Evolutionary conservation across 2,329 filamentous ascomycete species (phyloP), one percentile per base, ranked within the genome.

Genomic region (Fusarium setosum): DNA sequence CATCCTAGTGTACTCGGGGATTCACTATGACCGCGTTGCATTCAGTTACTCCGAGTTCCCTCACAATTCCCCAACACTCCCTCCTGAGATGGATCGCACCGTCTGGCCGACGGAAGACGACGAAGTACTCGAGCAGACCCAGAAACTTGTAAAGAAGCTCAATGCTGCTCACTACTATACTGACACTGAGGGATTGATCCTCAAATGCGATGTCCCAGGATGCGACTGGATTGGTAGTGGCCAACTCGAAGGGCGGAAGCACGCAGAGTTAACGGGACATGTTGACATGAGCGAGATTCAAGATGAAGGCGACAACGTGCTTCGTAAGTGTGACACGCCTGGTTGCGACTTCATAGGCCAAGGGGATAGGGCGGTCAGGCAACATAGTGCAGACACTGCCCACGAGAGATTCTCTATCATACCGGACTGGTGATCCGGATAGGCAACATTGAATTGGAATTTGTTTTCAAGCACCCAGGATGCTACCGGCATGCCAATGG

Each of bases 11-110:
- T 97, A 97, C 78, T 95, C 92, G 0, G 94, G 94, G 4, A 96
- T 97, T 49, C 94, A 97, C 76, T 97, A 97, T 79, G 95, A 97
- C 77, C 90, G 92, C 7, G 90, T 97, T 60, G 93, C 92, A 1
- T 88, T 97, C 67, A 90, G 88, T 17, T 88, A 86, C 35, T 88
- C 83, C 20, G 85, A 83, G 64, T 84, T 79, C 67, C 88, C 86
- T 5, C 83, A 83, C 68, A 83, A 81, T 41, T 83, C 81, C 58
- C 80, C 87, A 6, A 82, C 86, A 44, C 81, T 87, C 11, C 87
- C 90, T 8, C 88, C 92, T 0, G 92, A 96, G 23, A 87, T 90
- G 65, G 95, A 98, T 74, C 86, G 90, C 42, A 82, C 85, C 6
- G 78, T 86, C 18, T 91, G 87, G 84, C 77, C 81, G 10, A 78